These are phyloP conservation scores for Tetrastigma voinierianum DNA, from an alignment of 164 flowering plant genomes.

Conservation along the genomic window DNA sequence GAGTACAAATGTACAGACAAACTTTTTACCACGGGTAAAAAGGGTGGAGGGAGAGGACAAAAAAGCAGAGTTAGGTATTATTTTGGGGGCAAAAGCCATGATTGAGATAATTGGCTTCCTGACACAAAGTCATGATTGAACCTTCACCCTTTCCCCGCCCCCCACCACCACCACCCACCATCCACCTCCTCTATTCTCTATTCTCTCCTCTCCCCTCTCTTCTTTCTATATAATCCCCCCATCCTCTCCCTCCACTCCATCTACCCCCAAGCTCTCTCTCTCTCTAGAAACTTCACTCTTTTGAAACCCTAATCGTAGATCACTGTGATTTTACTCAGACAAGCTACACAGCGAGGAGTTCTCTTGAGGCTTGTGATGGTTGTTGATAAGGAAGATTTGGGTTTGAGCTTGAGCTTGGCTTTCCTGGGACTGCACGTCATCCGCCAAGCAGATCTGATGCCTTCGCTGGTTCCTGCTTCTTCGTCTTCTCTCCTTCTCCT, in stretches of 20 bases:
- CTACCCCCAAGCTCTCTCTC: not conserved
- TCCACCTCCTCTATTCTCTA: not conserved
- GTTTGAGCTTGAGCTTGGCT: conserved; percentile 62
- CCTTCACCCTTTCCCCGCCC: conserved; percentile 13
- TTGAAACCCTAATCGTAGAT: not conserved
- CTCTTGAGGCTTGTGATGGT: conserved; percentile 23
- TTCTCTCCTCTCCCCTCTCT: too few species aligned
- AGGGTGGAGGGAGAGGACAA: conserved; percentile 11
- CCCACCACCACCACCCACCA: too few species aligned
- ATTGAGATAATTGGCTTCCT: conserved; percentile 55
- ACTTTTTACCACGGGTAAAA: conserved; percentile 7
- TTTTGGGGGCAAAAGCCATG: conserved; percentile 35
- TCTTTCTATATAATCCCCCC: conserved; percentile 31
- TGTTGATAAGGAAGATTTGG: conserved; percentile 67
- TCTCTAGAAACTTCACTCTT: not conserved
- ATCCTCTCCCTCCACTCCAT: not conserved
- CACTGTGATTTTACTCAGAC: not conserved
- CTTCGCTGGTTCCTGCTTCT: conserved; percentile 19
- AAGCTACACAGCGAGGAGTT: not conserved
- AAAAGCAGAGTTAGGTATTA: conserved; percentile 15
- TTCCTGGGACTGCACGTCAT: conserved; percentile 20
- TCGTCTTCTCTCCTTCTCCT: conserved; percentile 27
- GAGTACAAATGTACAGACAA: too few species aligned
- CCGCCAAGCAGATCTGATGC: conserved; percentile 48
- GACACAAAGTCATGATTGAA: conserved; percentile 53